Evolutionary conservation across 306 rosid genomes (phyloP).

Genomic region (Castanea mollissima): DNA sequence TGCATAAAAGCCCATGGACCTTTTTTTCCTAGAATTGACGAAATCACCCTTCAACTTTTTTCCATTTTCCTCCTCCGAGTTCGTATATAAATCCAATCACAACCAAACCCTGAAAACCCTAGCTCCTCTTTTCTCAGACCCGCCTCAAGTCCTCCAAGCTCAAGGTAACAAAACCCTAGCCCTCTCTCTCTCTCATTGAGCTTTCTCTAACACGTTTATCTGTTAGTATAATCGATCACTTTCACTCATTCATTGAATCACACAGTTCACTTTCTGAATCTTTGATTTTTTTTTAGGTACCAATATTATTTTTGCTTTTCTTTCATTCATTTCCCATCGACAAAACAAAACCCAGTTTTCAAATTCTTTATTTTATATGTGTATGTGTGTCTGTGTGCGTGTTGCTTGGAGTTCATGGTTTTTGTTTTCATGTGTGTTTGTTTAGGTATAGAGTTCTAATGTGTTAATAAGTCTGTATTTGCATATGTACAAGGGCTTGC

Average conservation of each 20-base stretch:
- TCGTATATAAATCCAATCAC: not conserved
- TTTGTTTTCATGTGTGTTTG: not conserved
- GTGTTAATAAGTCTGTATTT: not conserved
- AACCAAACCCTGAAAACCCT: not conserved
- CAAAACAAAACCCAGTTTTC: not conserved
- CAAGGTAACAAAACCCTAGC: slow-evolving; percentile 6
- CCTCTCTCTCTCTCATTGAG: no score
- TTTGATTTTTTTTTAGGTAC: not conserved
- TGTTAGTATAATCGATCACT: no score
- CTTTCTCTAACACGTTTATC: not conserved
- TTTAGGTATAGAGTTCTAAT: not conserved
- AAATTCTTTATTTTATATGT: not conserved
- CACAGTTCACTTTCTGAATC: not conserved
- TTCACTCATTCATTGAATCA: not conserved
- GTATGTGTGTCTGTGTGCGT: not conserved
- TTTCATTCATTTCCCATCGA: not conserved
- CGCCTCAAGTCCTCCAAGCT: slow-evolving; percentile 11
- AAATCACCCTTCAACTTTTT: not conserved
- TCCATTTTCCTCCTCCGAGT: not conserved
- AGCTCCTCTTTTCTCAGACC: not conserved
- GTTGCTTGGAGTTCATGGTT: no score
- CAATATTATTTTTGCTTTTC: not conserved
- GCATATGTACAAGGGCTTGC: not conserved
- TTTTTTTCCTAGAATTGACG: not conserved
- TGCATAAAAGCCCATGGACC: no score